Percentiles rank a stretch among this genome's conserved stretches.
Evolutionary conservation across 2,329 filamentous ascomycete genomes (phyloP).

Genomic region (Magnaporthiopsis rhizophila): DNA sequence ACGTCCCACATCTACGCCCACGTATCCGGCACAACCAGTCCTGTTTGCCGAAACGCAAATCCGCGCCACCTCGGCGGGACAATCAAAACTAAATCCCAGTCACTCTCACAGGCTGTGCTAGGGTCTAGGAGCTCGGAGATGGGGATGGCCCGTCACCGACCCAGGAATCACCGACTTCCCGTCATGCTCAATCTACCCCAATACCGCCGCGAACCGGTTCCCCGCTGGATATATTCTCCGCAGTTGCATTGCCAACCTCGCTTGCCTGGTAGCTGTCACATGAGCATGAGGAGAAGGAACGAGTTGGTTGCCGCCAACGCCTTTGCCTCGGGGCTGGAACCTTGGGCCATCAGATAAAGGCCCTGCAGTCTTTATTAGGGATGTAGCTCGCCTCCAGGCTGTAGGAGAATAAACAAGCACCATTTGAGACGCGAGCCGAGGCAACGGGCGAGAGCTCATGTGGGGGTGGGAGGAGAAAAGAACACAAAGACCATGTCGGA

Average conservation of each 20-base stretch:
- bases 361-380: neutral
- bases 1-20: neutral
- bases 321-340: neutral
- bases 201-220: neutral
- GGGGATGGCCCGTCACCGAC: neutral
- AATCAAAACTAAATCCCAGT: no score
- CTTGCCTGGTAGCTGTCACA: conserved; percentile 3
- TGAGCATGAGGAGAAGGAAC: no score
- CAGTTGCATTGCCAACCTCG: neutral
- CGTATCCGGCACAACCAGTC: neutral
- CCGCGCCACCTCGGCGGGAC: neutral
- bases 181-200: neutral
- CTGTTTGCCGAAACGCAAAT: neutral
- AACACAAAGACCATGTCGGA: neutral
- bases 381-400: neutral
- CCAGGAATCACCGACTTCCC: neutral
- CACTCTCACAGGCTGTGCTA: neutral
- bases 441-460: neutral
- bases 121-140: neutral
- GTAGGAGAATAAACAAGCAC: neutral
- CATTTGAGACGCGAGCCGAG: neutral
- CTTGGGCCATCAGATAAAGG: neutral
- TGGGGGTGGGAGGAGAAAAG: neutral
- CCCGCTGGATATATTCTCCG: conserved; percentile 6
- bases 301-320: neutral